A percentile compares a stretch with the other conserved stretches of the same genome.
Evolutionary conservation across 2,329 filamentous ascomycete species (phyloP).

Genomic region (Fusarium anguioides): DNA sequence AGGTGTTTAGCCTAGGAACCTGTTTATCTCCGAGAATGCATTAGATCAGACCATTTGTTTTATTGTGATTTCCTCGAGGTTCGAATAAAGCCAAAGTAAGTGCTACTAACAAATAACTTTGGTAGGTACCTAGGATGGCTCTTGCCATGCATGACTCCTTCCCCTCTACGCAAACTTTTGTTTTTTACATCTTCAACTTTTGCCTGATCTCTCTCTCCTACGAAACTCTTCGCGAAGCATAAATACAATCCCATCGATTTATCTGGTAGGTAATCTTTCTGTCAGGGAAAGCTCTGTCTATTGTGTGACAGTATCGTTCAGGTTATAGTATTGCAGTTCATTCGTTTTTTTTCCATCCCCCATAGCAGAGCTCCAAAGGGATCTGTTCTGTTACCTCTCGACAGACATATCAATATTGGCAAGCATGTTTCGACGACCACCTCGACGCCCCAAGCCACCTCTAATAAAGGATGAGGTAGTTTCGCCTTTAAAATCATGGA

Average conservation of each 20-base stretch:
- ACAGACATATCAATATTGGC: neutral
- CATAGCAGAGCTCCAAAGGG: neutral
- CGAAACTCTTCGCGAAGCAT: conserved; percentile 37
- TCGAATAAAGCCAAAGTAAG: neutral
- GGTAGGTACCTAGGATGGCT: neutral
- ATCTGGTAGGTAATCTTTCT: conserved; percentile 9
- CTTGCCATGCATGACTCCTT: conserved; percentile 39
- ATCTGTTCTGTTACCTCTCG: neutral
- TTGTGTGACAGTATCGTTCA: conserved; percentile 22
- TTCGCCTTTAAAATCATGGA: conserved; percentile 14
- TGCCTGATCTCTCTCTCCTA: conserved; percentile 36
- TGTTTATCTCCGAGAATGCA: neutral
- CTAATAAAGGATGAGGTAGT: conserved; percentile 9
- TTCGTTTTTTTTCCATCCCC: conserved; percentile 34
- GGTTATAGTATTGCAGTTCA: conserved; percentile 27
- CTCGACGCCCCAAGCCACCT: conserved; percentile 14
- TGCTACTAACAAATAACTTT: neutral
- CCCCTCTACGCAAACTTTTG: conserved; percentile 16
- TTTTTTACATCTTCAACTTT: conserved; percentile 18
- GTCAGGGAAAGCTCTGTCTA: conserved; percentile 5
- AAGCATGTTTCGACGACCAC: conserved; percentile 26
- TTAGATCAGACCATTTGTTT: neutral
- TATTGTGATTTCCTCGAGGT: neutral
- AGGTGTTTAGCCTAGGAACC: neutral
- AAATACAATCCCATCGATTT: conserved; percentile 26